phyloP scores from a whole-genome alignment of 2,329 filamentous ascomycete species.

The Cylindrodendrum hubeiense region DNA sequence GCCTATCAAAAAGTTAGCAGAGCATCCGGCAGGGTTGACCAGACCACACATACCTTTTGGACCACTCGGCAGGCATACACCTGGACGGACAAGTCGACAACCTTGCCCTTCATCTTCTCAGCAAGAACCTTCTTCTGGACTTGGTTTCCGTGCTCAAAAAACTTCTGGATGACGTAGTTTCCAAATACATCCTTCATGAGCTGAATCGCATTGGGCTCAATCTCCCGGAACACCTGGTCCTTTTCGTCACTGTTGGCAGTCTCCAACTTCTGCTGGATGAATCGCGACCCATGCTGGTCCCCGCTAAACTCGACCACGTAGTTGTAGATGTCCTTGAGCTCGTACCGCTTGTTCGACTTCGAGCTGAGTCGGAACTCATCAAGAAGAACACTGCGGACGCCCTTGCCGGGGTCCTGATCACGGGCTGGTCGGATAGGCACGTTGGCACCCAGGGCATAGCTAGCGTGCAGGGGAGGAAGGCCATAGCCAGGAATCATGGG shows the following conservation, averaged over 20 bases:
- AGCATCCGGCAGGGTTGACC: slow-evolving; percentile 4
- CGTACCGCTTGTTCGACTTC: slow-evolving; percentile 80
- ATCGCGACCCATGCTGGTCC: slow-evolving; percentile 94
- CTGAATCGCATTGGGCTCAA: slow-evolving; percentile 85
- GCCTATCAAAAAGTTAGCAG: slow-evolving; percentile 66
- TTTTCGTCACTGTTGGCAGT: slow-evolving; percentile 97
- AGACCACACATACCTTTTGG: slow-evolving; percentile 76
- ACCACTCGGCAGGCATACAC: slow-evolving; percentile 97
- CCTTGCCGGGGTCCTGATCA: slow-evolving; percentile 70
- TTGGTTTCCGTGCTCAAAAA: slow-evolving; percentile 96
- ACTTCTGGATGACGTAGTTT: slow-evolving; percentile 98
- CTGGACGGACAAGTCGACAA: slow-evolving; percentile 83
- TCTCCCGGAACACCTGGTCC: slow-evolving; percentile 88
- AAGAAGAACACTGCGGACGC: slow-evolving; percentile 77
- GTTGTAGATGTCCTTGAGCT: slow-evolving; percentile 89
- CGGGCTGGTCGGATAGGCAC: slow-evolving; percentile 55
- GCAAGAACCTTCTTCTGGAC: slow-evolving; percentile 91
- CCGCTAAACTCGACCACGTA: slow-evolving; percentile 95
- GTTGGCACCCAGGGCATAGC: slow-evolving; percentile 44
- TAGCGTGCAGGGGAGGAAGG: slow-evolving; percentile 50
- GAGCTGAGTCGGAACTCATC: slow-evolving; percentile 83
- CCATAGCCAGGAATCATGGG: slow-evolving; percentile 49
- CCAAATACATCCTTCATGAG: slow-evolving; percentile 98
- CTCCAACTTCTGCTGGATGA: slow-evolving; percentile 94
- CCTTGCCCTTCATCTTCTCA: slow-evolving; percentile 87